These are phyloP conservation scores for Colletotrichum lini DNA, from an alignment of 2,329 filamentous ascomycete species.

Conservation along the genomic window DNA sequence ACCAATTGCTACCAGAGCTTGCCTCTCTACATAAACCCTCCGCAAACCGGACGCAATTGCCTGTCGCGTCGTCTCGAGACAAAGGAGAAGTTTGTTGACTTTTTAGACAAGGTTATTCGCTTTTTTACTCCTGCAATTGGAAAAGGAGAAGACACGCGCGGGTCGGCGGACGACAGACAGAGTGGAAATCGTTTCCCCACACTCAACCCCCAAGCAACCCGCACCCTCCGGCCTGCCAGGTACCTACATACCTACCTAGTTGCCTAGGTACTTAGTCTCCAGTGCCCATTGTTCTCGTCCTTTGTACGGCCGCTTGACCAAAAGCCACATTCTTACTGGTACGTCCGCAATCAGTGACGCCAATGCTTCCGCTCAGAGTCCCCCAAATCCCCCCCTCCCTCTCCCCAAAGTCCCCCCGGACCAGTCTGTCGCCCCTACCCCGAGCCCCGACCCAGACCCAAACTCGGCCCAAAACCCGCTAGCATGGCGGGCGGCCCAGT, in stretches of 20 bases:
- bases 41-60: constrained; percentile 23
- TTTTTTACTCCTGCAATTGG: neutral
- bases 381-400: neutral
- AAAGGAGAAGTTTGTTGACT: neutral
- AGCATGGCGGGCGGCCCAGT: constrained; percentile 33
- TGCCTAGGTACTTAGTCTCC: neutral
- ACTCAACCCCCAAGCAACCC: neutral
- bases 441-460: constrained; percentile 31
- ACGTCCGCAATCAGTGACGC: constrained; percentile 30
- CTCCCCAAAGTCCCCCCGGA: constrained; percentile 30
- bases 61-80: neutral
- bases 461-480: constrained; percentile 40
- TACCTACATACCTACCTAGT: no score
- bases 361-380: constrained; percentile 14
- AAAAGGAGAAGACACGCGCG: neutral
- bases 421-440: constrained; percentile 15
- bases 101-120: no score
- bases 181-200: constrained; percentile 7
- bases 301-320: constrained; percentile 38
- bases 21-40: constrained; percentile 12
- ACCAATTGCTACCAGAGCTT: constrained; percentile 10
- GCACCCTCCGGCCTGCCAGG: neutral
- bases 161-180: neutral
- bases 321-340: constrained; percentile 40
- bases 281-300: constrained; percentile 25